Evolutionary conservation across 805 yeast species (phyloP).

Genomic region (Ogataea trehalophila): DNA sequence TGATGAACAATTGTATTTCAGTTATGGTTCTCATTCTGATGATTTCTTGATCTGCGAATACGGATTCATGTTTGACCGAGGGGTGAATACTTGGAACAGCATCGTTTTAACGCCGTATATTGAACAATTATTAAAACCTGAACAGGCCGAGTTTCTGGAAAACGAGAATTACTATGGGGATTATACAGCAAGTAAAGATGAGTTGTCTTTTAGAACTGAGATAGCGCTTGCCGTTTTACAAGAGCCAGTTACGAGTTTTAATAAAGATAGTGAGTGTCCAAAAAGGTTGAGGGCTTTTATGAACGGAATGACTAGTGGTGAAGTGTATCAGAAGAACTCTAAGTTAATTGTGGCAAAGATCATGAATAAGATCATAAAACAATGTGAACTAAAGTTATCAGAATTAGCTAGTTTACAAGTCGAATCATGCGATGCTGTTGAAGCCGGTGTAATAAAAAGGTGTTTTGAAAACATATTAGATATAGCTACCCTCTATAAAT

Average conservation of each 20-base stretch:
- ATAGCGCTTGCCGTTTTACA: constrained; percentile 65
- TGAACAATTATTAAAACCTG: constrained; percentile 27
- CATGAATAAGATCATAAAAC: constrained; percentile 22
- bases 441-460: constrained; percentile 14
- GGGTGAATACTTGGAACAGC: constrained; percentile 58
- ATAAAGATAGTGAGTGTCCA: constrained; percentile 19
- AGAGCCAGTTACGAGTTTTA: constrained; percentile 19
- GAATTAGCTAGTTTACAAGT: not conserved
- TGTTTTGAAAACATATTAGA: constrained; percentile 7
- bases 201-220: constrained; percentile 66
- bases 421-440: constrained; percentile 18
- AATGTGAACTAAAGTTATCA: not conserved
- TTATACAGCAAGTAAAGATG: constrained; percentile 53
- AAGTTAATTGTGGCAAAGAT: constrained; percentile 30
- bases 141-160: constrained; percentile 43
- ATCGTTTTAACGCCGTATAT: constrained; percentile 56
- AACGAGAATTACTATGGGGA: constrained; percentile 62
- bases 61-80: constrained; percentile 57
- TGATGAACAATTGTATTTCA: constrained; percentile 59
- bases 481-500: not conserved
- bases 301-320: constrained; percentile 47
- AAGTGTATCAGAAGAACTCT: constrained; percentile 31
- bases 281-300: constrained; percentile 34
- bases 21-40: constrained; percentile 88
- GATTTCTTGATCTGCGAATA: constrained; percentile 80